Conservation (phyloP, 345 rosid genomes). For the Citropsis articulata region DNA sequence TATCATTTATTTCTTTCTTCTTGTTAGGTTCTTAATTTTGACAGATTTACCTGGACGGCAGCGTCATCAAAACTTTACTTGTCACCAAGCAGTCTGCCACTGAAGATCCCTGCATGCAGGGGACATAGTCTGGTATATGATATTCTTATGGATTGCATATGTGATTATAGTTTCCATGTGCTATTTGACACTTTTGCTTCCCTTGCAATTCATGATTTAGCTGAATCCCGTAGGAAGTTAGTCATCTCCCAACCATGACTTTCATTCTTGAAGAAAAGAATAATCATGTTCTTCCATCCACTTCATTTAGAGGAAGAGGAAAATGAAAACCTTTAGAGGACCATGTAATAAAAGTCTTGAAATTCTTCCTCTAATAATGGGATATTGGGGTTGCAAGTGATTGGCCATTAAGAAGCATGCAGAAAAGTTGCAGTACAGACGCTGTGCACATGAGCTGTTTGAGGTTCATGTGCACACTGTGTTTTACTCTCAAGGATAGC, state of each 20-base stretch:
- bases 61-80: conserved; percentile 86
- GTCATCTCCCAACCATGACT: not conserved
- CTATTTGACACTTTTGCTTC: not conserved
- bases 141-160: not conserved
- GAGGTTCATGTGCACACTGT: not conserved
- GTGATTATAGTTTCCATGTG: not conserved
- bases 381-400: not conserved
- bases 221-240: not conserved
- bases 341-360: not conserved
- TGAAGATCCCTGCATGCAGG: conserved; percentile 95
- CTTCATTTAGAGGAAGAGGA: not conserved
- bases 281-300: not conserved
- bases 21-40: conserved; percentile 76
- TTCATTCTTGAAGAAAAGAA: not conserved
- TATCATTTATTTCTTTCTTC: not conserved
- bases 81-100: conserved; percentile 89
- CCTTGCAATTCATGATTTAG: not conserved
- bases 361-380: not conserved
- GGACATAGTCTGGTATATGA: conserved; percentile 86
- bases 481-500: not conserved
- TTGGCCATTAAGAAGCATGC: not conserved
- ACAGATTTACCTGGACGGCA: conserved; percentile 69
- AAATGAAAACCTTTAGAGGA: not conserved
- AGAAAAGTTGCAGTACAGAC: not conserved
- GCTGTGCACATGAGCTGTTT: not conserved